phyloP scores from a whole-genome alignment of 805 yeast species.

The Pichia sporocuriosa region DNA sequence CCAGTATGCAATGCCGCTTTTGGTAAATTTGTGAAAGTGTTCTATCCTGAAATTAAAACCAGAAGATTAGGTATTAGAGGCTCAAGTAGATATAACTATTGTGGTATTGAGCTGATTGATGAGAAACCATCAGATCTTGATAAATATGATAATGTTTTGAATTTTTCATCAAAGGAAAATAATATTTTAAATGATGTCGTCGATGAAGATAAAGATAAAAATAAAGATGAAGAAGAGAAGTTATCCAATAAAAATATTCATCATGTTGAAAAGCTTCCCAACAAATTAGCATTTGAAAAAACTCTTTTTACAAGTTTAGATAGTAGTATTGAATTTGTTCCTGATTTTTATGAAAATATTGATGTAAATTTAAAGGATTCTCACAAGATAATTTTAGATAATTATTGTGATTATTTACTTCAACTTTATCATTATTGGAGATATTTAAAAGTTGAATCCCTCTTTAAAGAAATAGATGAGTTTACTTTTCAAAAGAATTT shows the following conservation, averaged over 20 bases:
- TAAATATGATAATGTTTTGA: too few relatives aligned
- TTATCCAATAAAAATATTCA: background rate
- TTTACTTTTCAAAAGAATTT: slow-evolving; percentile 36
- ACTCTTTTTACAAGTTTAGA: slow-evolving; percentile 3
- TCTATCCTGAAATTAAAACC: slow-evolving; percentile 62
- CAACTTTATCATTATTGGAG: slow-evolving; percentile 59
- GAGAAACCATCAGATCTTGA: too few relatives aligned
- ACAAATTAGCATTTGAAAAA: slow-evolving; percentile 15
- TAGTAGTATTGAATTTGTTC: slow-evolving; percentile 3
- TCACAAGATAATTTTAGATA: slow-evolving; percentile 1
- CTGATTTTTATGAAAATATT: background rate
- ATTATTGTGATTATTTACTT: slow-evolving; percentile 44
- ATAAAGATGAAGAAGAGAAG: too few relatives aligned
- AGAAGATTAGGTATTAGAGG: slow-evolving; percentile 79
- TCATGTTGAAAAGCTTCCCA: background rate
- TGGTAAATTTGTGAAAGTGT: slow-evolving; percentile 63
- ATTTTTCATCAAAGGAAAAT: too few relatives aligned
- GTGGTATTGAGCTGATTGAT: slow-evolving; percentile 53
- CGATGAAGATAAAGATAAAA: background rate
- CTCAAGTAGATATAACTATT: slow-evolving; percentile 78
- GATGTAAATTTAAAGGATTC: slow-evolving; percentile 1
- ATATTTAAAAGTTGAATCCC: slow-evolving; percentile 56
- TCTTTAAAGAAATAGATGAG: slow-evolving; percentile 45
- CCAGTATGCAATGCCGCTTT: slow-evolving; percentile 73
- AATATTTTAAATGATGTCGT: too few relatives aligned